phyloP scores from a whole-genome alignment of 805 yeast species.

The Yarrowia alimentaria region DNA sequence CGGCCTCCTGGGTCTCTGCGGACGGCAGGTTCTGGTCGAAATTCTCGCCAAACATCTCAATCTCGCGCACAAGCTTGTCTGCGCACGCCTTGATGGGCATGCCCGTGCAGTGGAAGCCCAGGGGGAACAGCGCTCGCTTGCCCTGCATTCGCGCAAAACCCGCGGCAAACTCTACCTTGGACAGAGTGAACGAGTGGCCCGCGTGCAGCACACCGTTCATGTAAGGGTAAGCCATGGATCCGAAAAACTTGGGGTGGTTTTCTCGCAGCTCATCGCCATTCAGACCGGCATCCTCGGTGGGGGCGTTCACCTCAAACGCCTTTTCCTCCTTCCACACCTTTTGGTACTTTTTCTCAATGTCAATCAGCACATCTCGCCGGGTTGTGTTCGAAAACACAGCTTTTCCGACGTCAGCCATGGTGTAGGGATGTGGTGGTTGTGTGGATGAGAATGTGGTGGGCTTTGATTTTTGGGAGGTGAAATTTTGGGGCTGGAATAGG shows the following conservation, averaged over 20 bases:
- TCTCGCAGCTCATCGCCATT: constrained; percentile 69
- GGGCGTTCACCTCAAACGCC: constrained; percentile 85
- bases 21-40: constrained; percentile 54
- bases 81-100: constrained; percentile 96
- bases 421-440: too few relatives aligned
- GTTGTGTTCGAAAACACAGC: too few relatives aligned
- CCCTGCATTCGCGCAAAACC: constrained; percentile 97
- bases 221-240: constrained; percentile 97
- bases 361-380: constrained; percentile 92
- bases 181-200: constrained; percentile 93
- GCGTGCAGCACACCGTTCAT: constrained; percentile 99
- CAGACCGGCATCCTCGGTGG: constrained; percentile 64
- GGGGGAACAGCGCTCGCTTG: constrained; percentile 85
- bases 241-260: constrained; percentile 80
- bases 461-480: neutral
- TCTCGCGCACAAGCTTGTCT: constrained; percentile 88
- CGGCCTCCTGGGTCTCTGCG: constrained; percentile 41
- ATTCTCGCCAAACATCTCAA: constrained; percentile 84
- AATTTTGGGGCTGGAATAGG: too few relatives aligned
- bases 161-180: constrained; percentile 86
- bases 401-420: too few relatives aligned
- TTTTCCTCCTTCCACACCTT: constrained; percentile 82
- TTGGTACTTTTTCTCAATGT: constrained; percentile 85
- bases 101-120: constrained; percentile 99
- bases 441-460: too few relatives aligned